Conservation (phyloP, 2,329 filamentous ascomycete species). For the Arthrobotrys iridis region DNA sequence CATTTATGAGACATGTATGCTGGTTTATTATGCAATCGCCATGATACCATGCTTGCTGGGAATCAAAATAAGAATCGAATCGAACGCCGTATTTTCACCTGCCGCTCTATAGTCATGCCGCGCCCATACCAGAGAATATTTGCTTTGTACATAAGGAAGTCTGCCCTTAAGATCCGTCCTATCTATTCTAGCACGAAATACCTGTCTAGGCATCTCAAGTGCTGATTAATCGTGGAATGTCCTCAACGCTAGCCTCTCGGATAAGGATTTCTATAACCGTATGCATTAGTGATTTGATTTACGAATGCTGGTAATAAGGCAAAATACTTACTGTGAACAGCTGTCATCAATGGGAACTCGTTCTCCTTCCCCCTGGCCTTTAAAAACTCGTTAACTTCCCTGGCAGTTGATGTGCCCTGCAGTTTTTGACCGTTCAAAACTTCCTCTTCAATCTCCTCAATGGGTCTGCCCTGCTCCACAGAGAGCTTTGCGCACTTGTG, state of each 20-base stretch:
- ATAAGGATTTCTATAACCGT: constrained; percentile 36
- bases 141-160: constrained; percentile 7
- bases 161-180: not conserved
- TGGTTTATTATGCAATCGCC: constrained; percentile 11
- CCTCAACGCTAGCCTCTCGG: constrained; percentile 43
- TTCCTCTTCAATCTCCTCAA: constrained; percentile 85
- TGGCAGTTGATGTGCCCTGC: constrained; percentile 90
- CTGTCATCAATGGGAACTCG: constrained; percentile 92
- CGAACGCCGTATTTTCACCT: constrained; percentile 46
- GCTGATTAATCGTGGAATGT: constrained; percentile 32
- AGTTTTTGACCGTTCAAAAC: constrained; percentile 97
- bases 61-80: not conserved
- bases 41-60: constrained; percentile 17
- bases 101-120: constrained; percentile 30
- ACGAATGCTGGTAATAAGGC: not conserved
- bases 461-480: constrained; percentile 78
- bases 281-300: not conserved
- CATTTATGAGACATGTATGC: constrained; percentile 3
- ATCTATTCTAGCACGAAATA: not conserved
- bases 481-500: constrained; percentile 92
- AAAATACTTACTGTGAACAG: constrained; percentile 69
- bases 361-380: constrained; percentile 78
- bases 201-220: not conserved
- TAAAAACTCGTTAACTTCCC: constrained; percentile 89
- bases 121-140: not conserved